Conservation (phyloP, 768 basidiomycete species). For the Coprinellus aureogranulatus region DNA sequence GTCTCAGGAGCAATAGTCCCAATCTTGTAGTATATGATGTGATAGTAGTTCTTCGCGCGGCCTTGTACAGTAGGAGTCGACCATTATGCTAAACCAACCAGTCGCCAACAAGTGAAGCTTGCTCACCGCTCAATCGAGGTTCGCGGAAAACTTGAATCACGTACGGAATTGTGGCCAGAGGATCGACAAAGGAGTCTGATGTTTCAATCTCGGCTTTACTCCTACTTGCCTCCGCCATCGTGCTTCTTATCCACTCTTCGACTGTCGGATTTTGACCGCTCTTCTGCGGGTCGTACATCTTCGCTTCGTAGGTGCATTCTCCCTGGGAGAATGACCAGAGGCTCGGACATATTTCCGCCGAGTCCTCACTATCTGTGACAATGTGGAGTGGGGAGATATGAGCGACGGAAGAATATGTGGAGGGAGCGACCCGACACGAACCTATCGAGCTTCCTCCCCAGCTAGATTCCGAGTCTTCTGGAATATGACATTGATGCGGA, state of each 20-base stretch:
- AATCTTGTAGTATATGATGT: background rate
- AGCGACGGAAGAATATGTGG: too few relatives aligned
- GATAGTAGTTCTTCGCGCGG: too few relatives aligned
- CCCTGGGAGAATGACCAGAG: background rate
- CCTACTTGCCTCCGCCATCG: background rate
- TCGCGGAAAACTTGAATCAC: background rate
- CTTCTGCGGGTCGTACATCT: background rate
- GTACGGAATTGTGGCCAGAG: background rate
- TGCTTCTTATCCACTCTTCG: background rate
- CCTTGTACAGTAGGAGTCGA: background rate
- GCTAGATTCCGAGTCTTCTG: constrained; percentile 39
- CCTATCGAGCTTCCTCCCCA: constrained; percentile 43
- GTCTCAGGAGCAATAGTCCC: background rate
- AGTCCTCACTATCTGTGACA: background rate
- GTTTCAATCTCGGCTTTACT: background rate
- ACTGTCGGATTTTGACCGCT: background rate
- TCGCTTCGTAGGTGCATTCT: background rate
- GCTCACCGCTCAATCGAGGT: background rate
- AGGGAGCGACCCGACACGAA: constrained; percentile 10
- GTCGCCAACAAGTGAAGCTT: background rate
- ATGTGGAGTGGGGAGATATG: background rate
- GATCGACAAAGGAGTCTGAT: background rate
- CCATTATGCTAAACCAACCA: background rate
- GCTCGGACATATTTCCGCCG: background rate
- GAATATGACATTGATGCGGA: constrained; percentile 21